These are phyloP conservation scores for Phaeosphaeriaceae sp. DNA, from an alignment of 2,329 filamentous ascomycete genomes.

Conservation along the genomic window DNA sequence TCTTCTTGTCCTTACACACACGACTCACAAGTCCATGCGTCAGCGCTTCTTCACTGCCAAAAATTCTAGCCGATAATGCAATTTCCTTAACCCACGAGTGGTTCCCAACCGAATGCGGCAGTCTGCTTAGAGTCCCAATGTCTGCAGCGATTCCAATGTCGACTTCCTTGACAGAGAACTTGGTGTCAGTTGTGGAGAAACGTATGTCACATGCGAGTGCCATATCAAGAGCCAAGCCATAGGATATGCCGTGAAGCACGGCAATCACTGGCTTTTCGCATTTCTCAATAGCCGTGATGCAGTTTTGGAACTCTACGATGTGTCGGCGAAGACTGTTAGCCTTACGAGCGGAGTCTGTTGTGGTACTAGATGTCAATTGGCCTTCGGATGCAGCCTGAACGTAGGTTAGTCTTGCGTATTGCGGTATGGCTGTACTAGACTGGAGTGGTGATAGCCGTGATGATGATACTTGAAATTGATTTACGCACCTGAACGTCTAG, in stretches of 20 bases:
- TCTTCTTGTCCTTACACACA: slow-evolving; percentile 66
- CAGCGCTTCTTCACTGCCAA: slow-evolving; percentile 71
- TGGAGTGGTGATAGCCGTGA: too few species aligned
- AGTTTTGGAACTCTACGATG: slow-evolving; percentile 80
- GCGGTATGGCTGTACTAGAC: too few species aligned
- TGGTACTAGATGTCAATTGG: slow-evolving; percentile 46
- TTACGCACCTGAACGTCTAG: slow-evolving; percentile 69
- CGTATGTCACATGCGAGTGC: slow-evolving; percentile 73
- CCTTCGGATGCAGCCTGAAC: slow-evolving; percentile 70
- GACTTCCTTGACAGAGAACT: slow-evolving; percentile 78
- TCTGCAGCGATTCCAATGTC: slow-evolving; percentile 83
- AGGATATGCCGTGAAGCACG: slow-evolving; percentile 45
- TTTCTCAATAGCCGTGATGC: slow-evolving; percentile 76
- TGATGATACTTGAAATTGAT: neutral
- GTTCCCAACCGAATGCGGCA: slow-evolving; percentile 75
- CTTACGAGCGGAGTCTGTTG: slow-evolving; percentile 68
- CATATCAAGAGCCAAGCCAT: slow-evolving; percentile 56
- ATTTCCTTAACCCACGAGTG: slow-evolving; percentile 82
- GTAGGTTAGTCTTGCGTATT: slow-evolving; percentile 55
- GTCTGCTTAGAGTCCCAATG: slow-evolving; percentile 74
- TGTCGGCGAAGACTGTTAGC: slow-evolving; percentile 62
- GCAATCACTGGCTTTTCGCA: slow-evolving; percentile 74
- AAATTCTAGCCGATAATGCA: slow-evolving; percentile 72
- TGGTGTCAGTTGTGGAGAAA: slow-evolving; percentile 64
- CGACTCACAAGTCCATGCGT: slow-evolving; percentile 72